A percentile compares a stretch with the other conserved stretches of the same genome.
Conservation (phyloP, 129 eudicot genomes). For the Arctium lappa region DNA sequence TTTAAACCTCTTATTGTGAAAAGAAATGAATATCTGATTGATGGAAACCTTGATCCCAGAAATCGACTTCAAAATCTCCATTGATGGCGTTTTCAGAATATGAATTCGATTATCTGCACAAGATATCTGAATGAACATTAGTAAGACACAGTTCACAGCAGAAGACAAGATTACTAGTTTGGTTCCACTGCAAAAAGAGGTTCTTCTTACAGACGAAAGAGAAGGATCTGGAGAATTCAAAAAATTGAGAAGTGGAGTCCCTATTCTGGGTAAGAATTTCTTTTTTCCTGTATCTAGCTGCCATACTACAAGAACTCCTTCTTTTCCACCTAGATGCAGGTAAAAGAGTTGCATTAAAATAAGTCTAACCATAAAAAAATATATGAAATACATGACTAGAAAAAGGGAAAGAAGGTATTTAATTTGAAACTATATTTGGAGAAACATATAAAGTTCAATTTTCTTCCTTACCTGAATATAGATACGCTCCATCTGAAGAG, state of each 20-base stretch:
- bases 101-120: constrained; percentile 91
- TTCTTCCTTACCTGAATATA: constrained; percentile 71
- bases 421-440: background rate
- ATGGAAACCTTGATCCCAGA: constrained; percentile 80
- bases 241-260: constrained; percentile 71
- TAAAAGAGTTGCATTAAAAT: background rate
- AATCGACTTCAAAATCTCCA: constrained; percentile 80
- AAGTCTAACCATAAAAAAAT: background rate
- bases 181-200: background rate
- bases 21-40: constrained; percentile 4
- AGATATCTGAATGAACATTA: constrained; percentile 60
- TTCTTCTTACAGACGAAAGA: constrained; percentile 64
- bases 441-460: background rate
- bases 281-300: constrained; percentile 92
- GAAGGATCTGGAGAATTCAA: constrained; percentile 65
- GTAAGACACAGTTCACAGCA: constrained; percentile 12
- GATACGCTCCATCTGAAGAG: constrained; percentile 94
- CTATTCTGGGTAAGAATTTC: constrained; percentile 80
- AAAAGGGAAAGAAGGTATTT: background rate
- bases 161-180: background rate
- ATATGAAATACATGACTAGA: background rate
- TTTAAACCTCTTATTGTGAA: background rate
- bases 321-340: constrained; percentile 65
- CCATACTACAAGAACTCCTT: constrained; percentile 95
- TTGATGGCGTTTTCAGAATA: constrained; percentile 70